phyloP scores from a whole-genome alignment of 306 rosid genomes.

The Citrullus amarus region DNA sequence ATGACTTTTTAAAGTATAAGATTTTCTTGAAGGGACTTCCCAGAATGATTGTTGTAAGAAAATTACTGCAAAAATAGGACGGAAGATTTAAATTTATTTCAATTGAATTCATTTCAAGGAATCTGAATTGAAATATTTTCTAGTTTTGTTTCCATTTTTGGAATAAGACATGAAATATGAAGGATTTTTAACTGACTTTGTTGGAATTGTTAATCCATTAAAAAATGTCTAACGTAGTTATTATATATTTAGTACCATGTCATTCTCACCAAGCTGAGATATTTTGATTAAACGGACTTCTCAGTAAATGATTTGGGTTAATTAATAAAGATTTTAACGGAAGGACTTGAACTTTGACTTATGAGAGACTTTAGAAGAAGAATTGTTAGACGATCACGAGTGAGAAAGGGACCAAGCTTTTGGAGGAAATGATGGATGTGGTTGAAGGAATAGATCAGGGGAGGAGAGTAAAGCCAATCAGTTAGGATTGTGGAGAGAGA shows the following conservation, averaged over 20 bases:
- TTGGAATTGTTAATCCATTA: not conserved
- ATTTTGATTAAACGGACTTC: not conserved
- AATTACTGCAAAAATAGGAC: not conserved
- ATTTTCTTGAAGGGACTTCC: not conserved
- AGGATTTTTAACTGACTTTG: not conserved
- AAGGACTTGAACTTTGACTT: not conserved
- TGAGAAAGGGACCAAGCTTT: not conserved
- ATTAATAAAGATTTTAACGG: not conserved
- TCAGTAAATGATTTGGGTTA: not conserved
- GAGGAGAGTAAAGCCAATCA: not conserved
- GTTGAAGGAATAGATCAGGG: not conserved
- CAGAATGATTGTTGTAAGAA: not conserved
- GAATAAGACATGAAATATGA: not conserved
- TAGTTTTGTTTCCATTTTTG: not conserved
- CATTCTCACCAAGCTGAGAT: not conserved
- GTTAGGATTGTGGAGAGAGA: not conserved
- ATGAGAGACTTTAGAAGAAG: not conserved
- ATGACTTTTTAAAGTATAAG: not conserved
- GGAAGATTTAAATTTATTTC: not conserved
- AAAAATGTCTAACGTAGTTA: not conserved
- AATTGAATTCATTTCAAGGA: not conserved
- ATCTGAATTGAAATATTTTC: not conserved
- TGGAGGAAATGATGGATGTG: not conserved
- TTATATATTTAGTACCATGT: not conserved
- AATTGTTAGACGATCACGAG: not conserved